phyloP scores from a whole-genome alignment of 768 basidiomycete species.

The Lentinula lateritia region DNA sequence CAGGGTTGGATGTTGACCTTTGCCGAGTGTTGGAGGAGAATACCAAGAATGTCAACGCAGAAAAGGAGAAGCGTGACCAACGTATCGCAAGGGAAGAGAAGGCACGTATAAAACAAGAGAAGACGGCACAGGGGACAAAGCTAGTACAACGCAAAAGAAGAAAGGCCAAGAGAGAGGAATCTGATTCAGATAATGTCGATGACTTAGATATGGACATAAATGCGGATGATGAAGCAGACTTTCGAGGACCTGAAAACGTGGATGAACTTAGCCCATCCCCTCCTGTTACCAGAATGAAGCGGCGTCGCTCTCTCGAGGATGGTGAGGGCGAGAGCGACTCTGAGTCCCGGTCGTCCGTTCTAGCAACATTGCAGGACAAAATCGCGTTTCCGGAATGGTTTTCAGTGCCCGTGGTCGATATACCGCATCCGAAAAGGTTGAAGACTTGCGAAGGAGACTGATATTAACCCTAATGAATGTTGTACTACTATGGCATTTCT shows the following conservation, averaged over 20 bases:
- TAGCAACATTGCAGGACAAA: neutral
- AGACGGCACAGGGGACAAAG: neutral
- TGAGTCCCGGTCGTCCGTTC: neutral
- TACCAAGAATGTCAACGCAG: neutral
- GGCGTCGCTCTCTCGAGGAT: neutral
- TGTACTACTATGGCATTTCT: neutral
- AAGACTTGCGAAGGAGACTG: neutral
- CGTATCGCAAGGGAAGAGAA: neutral
- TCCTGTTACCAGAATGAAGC: neutral
- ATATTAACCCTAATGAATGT: neutral
- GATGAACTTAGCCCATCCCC: no score
- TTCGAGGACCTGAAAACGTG: neutral
- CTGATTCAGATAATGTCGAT: neutral
- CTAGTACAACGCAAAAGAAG: neutral
- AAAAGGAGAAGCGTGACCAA: neutral
- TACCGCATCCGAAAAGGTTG: neutral
- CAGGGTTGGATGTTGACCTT: slow-evolving; percentile 48
- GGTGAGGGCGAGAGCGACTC: neutral
- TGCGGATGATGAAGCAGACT: neutral
- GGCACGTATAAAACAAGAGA: neutral
- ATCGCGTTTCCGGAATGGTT: neutral
- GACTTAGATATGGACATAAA: neutral
- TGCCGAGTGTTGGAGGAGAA: slow-evolving; percentile 33
- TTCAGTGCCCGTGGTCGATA: neutral
- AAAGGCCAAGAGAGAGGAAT: neutral